Evolutionary conservation across 2,329 filamentous ascomycete species (phyloP).

Genomic region (Cryphonectria radicalis): DNA sequence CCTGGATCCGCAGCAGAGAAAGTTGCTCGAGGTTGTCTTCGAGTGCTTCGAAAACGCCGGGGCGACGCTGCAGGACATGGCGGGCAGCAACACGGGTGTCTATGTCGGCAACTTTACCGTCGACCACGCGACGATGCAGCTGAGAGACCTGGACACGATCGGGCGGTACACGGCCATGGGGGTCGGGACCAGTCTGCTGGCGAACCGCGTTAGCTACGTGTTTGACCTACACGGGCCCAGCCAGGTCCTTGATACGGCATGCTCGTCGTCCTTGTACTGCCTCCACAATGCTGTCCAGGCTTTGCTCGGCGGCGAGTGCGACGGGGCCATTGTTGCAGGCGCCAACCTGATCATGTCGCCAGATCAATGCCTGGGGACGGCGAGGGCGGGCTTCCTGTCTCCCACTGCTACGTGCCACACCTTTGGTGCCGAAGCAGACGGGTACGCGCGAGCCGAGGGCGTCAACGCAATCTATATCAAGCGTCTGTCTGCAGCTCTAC

Average conservation of each 20-base stretch:
- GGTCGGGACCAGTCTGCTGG: constrained; percentile 23
- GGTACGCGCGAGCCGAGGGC: constrained; percentile 41
- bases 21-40: constrained; percentile 42
- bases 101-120: constrained; percentile 39
- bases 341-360: constrained; percentile 31
- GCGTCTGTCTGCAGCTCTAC: neutral
- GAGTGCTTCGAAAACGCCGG: constrained; percentile 43
- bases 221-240: constrained; percentile 45
- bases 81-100: constrained; percentile 37
- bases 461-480: neutral
- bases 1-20: constrained; percentile 40
- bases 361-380: neutral
- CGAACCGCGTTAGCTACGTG: constrained; percentile 48
- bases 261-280: constrained; percentile 35
- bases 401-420: constrained; percentile 35
- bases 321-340: constrained; percentile 20
- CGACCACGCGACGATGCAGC: constrained; percentile 35
- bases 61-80: constrained; percentile 33
- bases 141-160: constrained; percentile 28
- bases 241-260: constrained; percentile 46
- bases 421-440: constrained; percentile 51
- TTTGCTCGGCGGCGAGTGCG: constrained; percentile 9
- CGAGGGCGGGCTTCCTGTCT: constrained; percentile 30
- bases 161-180: constrained; percentile 41
- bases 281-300: constrained; percentile 19